Base-by-base conservation (phyloP, 1,284 basidiomycete genomes). In the Apiotrichum gracile region DNA sequence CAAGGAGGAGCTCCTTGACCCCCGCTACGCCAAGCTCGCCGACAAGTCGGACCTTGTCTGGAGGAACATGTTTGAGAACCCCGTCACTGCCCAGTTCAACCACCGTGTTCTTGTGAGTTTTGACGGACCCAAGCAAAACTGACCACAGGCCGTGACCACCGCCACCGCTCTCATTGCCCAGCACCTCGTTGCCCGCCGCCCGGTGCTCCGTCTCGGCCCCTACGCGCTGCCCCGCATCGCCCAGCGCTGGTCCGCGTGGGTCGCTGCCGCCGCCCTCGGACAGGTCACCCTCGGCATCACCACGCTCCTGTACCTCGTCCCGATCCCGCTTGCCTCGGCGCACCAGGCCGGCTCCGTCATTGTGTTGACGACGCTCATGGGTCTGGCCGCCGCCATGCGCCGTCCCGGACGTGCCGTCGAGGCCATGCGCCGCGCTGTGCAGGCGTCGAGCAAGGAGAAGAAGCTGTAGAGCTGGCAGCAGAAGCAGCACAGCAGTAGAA, bases 21-120 rank as follows among this genome's bases (percentile, higher is more conserved):
- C 80, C 22, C 78, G 78, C n/a, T 96, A 91, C 72, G 82, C 85
- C 12, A 83, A 83, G 73, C 80, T 69, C 35, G 64, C 74, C 0
- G 87, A 90, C 68, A 78, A 81, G 60, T 83, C 82, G 5, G 89
- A 93, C 67, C 68, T 83, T 16, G 92, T 87, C 84, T 90, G 91
- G 87, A 80, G 93, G 54, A 98, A 97, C 73, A 79, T 97, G 47
- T 84, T 96, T 58, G 94, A 97, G 76, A 99, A 99, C 71, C 96
- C 96, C 5, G 93, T 89, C 10, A 97, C 96, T 0, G 93, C 94
- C 10, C 96, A 99, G 73, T 94, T 97, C 66, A 84, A 98, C 70
- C 96, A 99, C 74, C 85, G 96, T 35, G 79, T 92, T 42, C 80
- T 98, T 44, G 92, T 89, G 64, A 73, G 86, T 72, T 16, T 19